phyloP scores from a whole-genome alignment of 2,329 filamentous ascomycete genomes.

The Aspergillus sp. region DNA sequence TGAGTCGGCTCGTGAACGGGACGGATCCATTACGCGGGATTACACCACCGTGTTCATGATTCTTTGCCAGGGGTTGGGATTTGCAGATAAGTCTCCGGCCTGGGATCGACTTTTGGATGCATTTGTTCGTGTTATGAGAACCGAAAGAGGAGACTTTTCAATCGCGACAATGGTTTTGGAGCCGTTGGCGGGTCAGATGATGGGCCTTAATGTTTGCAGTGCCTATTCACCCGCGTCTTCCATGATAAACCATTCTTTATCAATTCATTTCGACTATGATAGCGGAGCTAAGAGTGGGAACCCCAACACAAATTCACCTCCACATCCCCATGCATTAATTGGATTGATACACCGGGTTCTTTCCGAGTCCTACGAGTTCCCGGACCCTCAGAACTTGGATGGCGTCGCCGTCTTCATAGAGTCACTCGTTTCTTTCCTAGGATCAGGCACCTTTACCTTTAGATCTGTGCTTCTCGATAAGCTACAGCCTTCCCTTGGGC shows the following conservation, averaged over 20 bases:
- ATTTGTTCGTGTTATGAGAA: constrained; percentile 56
- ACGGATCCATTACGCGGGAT: constrained; percentile 60
- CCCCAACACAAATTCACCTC: not conserved
- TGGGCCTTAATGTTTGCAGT: constrained; percentile 27
- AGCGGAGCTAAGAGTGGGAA: not conserved
- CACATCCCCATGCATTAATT: constrained; percentile 59
- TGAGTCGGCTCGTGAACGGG: constrained; percentile 45
- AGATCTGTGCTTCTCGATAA: constrained; percentile 57
- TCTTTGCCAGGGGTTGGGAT: constrained; percentile 58
- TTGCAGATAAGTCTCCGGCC: constrained; percentile 26
- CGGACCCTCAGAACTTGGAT: constrained; percentile 41
- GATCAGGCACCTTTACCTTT: constrained; percentile 50
- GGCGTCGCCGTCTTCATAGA: constrained; percentile 52
- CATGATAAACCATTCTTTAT: constrained; percentile 35
- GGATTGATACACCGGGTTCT: constrained; percentile 57
- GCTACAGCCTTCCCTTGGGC: constrained; percentile 51
- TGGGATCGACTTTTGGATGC: constrained; percentile 57
- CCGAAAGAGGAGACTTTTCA: constrained; percentile 67
- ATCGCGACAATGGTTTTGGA: constrained; percentile 69
- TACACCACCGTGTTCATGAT: constrained; percentile 70
- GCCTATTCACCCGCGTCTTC: constrained; percentile 37
- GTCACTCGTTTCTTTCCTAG: constrained; percentile 55
- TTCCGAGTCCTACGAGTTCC: constrained; percentile 52
- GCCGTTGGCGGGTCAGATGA: constrained; percentile 61
- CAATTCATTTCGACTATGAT: constrained; percentile 29